These are phyloP conservation scores for Aspergillus novoparasiticus DNA, from an alignment of 2,329 filamentous ascomycete genomes.

Conservation along the genomic window DNA sequence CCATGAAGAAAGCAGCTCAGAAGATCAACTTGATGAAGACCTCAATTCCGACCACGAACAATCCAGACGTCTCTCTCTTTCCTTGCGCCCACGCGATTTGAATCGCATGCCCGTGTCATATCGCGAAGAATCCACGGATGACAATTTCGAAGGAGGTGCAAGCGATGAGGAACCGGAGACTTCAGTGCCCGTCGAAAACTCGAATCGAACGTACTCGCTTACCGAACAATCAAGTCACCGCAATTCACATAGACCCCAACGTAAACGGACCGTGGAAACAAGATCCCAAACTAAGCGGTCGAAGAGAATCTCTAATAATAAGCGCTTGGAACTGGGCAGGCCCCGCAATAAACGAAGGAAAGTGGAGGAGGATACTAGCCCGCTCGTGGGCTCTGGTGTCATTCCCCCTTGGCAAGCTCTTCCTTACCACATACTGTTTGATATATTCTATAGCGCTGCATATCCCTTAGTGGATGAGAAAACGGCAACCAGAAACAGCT, in stretches of 20 bases:
- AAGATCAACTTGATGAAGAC: slow-evolving; percentile 26
- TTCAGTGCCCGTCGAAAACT: slow-evolving; percentile 14
- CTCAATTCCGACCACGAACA: slow-evolving; percentile 15
- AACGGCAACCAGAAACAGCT: slow-evolving; percentile 24
- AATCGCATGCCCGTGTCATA: slow-evolving; percentile 32
- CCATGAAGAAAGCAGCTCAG: slow-evolving; percentile 39
- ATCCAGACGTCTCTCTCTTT: slow-evolving; percentile 25
- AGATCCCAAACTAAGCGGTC: slow-evolving; percentile 25
- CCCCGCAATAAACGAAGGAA: slow-evolving; percentile 31
- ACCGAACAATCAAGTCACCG: slow-evolving; percentile 12
- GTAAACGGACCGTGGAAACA: slow-evolving; percentile 21
- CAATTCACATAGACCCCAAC: slow-evolving; percentile 14
- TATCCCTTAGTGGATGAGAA: slow-evolving; percentile 53
- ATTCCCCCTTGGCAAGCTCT: slow-evolving; percentile 63
- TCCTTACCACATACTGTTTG: slow-evolving; percentile 68
- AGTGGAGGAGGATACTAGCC: slow-evolving; percentile 18
- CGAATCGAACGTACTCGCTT: slow-evolving; percentile 11
- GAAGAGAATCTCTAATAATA: slow-evolving; percentile 18
- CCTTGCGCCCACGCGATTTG: slow-evolving; percentile 35
- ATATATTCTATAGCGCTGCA: slow-evolving; percentile 71
- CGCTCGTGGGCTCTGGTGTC: slow-evolving; percentile 30
- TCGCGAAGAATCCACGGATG: slow-evolving; percentile 39
- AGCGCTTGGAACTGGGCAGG: slow-evolving; percentile 22
- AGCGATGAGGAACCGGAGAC: slow-evolving; percentile 18
- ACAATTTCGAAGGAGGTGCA: slow-evolving; percentile 20